Conservation (phyloP, 2,329 filamentous ascomycete genomes). For the Blastomyces silverae region DNA sequence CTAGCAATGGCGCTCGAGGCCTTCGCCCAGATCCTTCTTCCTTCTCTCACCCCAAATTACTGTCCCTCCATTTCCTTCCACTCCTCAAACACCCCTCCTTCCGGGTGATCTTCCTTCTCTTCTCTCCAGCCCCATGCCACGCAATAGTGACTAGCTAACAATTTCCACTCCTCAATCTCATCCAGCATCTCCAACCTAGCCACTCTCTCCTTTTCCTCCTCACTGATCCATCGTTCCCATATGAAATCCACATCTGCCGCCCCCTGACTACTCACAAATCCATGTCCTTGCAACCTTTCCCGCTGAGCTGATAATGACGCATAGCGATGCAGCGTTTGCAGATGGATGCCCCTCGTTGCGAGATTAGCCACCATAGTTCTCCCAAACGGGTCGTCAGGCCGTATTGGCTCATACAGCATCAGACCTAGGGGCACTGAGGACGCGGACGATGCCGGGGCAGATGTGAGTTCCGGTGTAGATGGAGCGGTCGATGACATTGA, state of each 20-base stretch:
- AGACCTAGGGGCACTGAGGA: slow-evolving; percentile 49
- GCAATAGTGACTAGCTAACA: slow-evolving; percentile 83
- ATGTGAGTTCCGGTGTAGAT: slow-evolving; percentile 12
- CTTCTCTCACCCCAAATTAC: background rate
- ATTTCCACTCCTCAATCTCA: slow-evolving; percentile 88
- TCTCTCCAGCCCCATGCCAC: slow-evolving; percentile 81
- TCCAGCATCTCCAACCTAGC: slow-evolving; percentile 79
- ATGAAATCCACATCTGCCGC: slow-evolving; percentile 60
- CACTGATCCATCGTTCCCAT: slow-evolving; percentile 66
- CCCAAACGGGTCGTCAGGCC: slow-evolving; percentile 78
- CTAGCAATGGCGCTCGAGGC: background rate
- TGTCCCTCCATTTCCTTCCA: slow-evolving; percentile 35
- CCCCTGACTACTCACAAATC: slow-evolving; percentile 54
- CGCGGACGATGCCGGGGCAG: slow-evolving; percentile 17
- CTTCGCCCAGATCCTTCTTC: background rate
- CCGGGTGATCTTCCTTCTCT: slow-evolving; percentile 33
- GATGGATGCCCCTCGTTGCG: slow-evolving; percentile 67
- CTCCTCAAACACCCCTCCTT: slow-evolving; percentile 28
- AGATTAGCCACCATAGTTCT: slow-evolving; percentile 89
- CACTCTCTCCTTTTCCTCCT: slow-evolving; percentile 69
- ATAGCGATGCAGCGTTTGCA: slow-evolving; percentile 75
- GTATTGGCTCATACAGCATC: slow-evolving; percentile 83
- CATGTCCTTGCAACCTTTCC: slow-evolving; percentile 57
- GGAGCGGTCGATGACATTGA: slow-evolving; percentile 34
- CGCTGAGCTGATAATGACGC: slow-evolving; percentile 62